Percentiles rank a stretch among this genome's conserved stretches.
These are phyloP conservation scores for Artemisia annua DNA, from an alignment of 129 eudicot genomes.

Conservation along the genomic window DNA sequence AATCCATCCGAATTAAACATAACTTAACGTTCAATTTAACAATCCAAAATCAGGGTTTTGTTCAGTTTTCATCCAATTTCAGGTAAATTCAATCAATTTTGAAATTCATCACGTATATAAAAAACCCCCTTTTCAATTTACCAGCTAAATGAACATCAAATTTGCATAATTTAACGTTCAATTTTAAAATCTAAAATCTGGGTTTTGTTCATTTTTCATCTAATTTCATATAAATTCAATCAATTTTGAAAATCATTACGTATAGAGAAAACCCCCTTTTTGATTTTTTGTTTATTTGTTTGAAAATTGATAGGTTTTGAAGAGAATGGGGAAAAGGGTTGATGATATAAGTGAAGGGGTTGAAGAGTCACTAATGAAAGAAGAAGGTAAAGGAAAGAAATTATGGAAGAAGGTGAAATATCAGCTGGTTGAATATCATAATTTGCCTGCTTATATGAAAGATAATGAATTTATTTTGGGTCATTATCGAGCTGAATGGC, in stretches of 20 bases:
- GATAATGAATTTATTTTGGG: slow-evolving; percentile 85
- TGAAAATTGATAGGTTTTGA: slow-evolving; percentile 4
- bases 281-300: background rate
- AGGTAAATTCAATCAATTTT: slow-evolving; percentile 24
- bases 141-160: no score
- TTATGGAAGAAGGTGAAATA: slow-evolving; percentile 92
- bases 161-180: no score
- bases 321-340: slow-evolving; percentile 33
- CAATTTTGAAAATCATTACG: no score
- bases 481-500: slow-evolving; percentile 90
- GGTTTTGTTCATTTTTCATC: background rate
- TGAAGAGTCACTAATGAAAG: slow-evolving; percentile 23
- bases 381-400: slow-evolving; percentile 69
- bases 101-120: background rate
- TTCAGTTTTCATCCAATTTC: slow-evolving; percentile 23
- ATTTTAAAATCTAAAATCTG: background rate
- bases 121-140: slow-evolving; percentile 4
- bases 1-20: background rate
- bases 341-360: slow-evolving; percentile 17
- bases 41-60: slow-evolving; percentile 16
- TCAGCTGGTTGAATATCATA: slow-evolving; percentile 89
- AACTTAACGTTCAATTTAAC: slow-evolving; percentile 5
- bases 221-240: background rate
- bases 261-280: background rate
- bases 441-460: slow-evolving; percentile 86